These are phyloP conservation scores for Cladosporium sp. DNA, from an alignment of 2,329 filamentous ascomycete genomes.

Conservation along the genomic window DNA sequence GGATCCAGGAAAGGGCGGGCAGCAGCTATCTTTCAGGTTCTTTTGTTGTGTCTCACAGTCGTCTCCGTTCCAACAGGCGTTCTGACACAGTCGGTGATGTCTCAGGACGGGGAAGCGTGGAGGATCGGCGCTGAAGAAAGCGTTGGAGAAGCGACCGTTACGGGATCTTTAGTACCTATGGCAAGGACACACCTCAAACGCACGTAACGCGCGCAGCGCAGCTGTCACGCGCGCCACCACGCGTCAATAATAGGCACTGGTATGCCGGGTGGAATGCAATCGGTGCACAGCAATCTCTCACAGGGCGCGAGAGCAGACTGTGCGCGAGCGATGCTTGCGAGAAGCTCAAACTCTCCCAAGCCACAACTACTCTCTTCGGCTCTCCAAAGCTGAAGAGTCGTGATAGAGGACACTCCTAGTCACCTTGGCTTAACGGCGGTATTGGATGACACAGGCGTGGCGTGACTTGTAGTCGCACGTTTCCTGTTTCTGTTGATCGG, in stretches of 20 bases:
- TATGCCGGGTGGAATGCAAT: constrained; percentile 7
- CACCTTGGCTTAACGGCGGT: neutral
- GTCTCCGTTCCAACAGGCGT: constrained; percentile 7
- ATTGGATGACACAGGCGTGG: neutral
- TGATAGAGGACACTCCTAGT: no score
- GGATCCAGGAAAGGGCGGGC: neutral
- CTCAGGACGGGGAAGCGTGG: constrained; percentile 4
- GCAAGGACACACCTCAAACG: neutral
- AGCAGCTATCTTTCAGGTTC: neutral
- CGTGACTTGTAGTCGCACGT: neutral
- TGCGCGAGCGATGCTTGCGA: no score
- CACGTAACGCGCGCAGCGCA: neutral
- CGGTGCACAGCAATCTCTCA: neutral
- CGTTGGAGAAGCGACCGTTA: constrained; percentile 2
- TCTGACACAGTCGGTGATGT: neutral
- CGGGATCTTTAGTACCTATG: neutral
- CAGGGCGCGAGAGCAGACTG: no score
- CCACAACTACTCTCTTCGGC: neutral
- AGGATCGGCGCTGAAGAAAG: constrained; percentile 11
- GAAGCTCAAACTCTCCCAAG: neutral
- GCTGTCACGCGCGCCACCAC: neutral
- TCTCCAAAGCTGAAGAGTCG: no score
- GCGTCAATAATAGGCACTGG: constrained; percentile 5
- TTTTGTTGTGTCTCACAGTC: constrained; percentile 9
- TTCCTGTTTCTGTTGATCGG: constrained; percentile 2